phyloP scores from a whole-genome alignment of 139 green algal genomes.

The Tetradesmus lagerheimii region DNA sequence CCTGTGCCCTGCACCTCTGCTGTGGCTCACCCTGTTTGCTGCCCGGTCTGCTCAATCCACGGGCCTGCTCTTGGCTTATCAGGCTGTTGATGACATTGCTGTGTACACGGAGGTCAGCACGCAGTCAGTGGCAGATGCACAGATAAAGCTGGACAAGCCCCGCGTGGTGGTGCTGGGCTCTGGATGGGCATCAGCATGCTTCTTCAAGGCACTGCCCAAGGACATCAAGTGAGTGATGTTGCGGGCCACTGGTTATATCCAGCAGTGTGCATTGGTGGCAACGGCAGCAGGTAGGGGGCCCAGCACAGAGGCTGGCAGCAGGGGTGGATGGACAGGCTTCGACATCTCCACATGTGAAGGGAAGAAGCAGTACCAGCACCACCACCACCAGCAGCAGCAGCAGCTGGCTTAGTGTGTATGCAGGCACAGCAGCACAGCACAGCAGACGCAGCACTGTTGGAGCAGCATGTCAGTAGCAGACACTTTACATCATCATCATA shows the following conservation, averaged over 20 bases:
- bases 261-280: neutral
- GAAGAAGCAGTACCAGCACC: too few species aligned
- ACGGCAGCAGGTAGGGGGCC: neutral
- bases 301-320: neutral
- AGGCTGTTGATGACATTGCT: conserved; percentile 37
- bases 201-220: conserved; percentile 83
- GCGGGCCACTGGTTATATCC: too few species aligned
- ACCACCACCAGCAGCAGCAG: too few species aligned
- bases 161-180: conserved; percentile 90
- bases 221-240: conserved; percentile 62
- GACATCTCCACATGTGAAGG: too few species aligned
- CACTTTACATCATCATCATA: too few species aligned
- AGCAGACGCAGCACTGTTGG: too few species aligned
- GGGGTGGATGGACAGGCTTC: too few species aligned
- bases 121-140: neutral
- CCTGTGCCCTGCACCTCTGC: neutral
- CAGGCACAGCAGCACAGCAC: neutral
- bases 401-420: neutral
- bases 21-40: neutral
- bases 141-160: conserved; percentile 35
- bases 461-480: too few species aligned
- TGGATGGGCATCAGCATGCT: conserved; percentile 89
- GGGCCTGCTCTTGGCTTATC: too few species aligned
- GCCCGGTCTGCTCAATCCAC: neutral
- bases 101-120: conserved; percentile 43